Percentiles rank a stretch among this genome's conserved stretches.
These are phyloP conservation scores for Rauvolfia tetraphylla DNA, from an alignment of 257 asterid genomes.

Conservation along the genomic window DNA sequence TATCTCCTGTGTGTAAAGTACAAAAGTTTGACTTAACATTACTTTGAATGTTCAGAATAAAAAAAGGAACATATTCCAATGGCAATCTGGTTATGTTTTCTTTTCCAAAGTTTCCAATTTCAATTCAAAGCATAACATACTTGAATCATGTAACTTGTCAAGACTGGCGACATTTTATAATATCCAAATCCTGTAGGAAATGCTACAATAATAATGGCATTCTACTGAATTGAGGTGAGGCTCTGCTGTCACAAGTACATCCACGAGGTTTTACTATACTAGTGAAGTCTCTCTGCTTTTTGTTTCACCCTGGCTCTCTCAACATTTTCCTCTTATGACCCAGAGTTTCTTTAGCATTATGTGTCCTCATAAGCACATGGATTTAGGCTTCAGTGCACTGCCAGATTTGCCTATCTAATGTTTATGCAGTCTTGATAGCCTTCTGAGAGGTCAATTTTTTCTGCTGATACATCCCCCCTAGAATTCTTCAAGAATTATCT, in stretches of 20 bases:
- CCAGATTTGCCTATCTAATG: neutral
- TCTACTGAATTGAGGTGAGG: neutral
- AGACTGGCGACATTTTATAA: neutral
- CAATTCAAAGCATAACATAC: neutral
- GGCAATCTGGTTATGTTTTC: neutral
- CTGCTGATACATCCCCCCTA: neutral
- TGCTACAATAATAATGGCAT: neutral
- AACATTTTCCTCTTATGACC: neutral
- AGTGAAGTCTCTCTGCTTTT: neutral
- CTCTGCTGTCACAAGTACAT: neutral
- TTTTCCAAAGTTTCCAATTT: neutral
- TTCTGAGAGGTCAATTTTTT: neutral
- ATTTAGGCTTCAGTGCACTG: neutral
- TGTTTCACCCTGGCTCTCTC: neutral
- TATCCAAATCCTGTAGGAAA: conserved; percentile 1
- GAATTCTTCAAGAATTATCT: neutral
- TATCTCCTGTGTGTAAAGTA: conserved; percentile 28
- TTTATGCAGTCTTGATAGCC: neutral
- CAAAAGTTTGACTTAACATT: neutral
- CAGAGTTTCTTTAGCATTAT: neutral
- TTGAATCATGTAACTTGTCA: neutral
- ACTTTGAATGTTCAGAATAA: neutral
- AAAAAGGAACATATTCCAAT: neutral
- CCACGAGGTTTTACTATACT: neutral
- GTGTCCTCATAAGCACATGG: neutral